Base-by-base conservation (phyloP, 1,139 yeast genomes). In the Meyerozyma elateridarum region DNA sequence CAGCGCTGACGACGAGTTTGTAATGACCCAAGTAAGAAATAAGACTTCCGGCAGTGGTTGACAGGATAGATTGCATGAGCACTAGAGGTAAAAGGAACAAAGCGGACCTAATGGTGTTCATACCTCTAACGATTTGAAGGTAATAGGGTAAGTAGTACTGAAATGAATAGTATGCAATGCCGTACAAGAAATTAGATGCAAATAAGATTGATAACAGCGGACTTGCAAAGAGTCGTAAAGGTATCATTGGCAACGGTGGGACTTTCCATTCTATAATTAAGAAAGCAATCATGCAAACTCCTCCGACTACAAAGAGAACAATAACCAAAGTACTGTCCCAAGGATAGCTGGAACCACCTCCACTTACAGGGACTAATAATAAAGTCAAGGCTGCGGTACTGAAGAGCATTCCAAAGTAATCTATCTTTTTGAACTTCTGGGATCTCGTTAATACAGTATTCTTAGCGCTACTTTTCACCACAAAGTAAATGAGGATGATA, bases 241-340 rank as follows among this genome's bases (percentile, higher is more conserved):
- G 54, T 16, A 49, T 47, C 52, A 49, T 48, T 11, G 54, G 54
- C 21, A 49, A 37, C 26, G 42, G 40, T 7, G 54, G 49, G 5
- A 48, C 30, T 21, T 41, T 49, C 39, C 47, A 41, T 30, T 49
- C 54, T 5, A 47, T 39, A 8, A 45, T n/a, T n/a, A 45, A 25
- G 27, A 49, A 48, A 3, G 30, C 39, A 7, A 41, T 22, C 25
- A 46, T 31, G 26, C 51, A 42, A 7, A 41, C 31, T 2, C 51
- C 52, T 2, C 54, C 54, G 5, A 45, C 38, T 1, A 42, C 35
- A 19, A 49, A 47, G 49, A 49, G 45, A 22, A 33, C 46, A 15
- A 49, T 48, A 7, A 49, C 46, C 15, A 48, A 25, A 1, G 45
- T n/a, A 20, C 49, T 44, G 32, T 39, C 34, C 54, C 54, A 49